Evolutionary conservation across 2,329 filamentous ascomycete species (phyloP), one percentile per base, ranked within the genome.

Genomic region (Aspergillus tamarii): DNA sequence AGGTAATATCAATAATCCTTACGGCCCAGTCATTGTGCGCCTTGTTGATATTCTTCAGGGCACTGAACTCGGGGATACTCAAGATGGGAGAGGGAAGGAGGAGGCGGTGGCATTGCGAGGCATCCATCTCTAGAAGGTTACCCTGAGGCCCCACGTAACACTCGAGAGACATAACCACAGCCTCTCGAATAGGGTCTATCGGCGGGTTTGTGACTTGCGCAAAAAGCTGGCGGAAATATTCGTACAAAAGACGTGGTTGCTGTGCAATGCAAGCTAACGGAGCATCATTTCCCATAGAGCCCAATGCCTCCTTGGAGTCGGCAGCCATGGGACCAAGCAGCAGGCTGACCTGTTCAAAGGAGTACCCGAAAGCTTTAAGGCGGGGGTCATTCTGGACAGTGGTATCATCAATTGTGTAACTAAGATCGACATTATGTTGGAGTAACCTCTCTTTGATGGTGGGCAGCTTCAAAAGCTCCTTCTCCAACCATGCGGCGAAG

Each of bases 201-300:
- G 94, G 94, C 70, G 94, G 94, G 80, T 98, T 98, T 66, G 94
- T 98, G 77, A 98, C 94, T 82, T 98, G 94, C 11, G 94, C 94
- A 78, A 98, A 98, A 50, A 98, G 89, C 83, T 98, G 92, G 67
- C 94, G 89, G 89, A 98, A 98, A 82, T 98, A 98, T 79, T 97
- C 94, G 78, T 92, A 96, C 23, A 97, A 87, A 60, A 97, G 84
- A 70, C 94, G 91, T 70, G 94, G 93, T 67, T 94, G 91, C 69
- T 91, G 87, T n/a, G 94, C 91, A 76, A 98, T 84, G 78, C 93
- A 97, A 59, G 94, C 94, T 67, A 98, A 84, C 50, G 94, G 94
- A 52, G 92, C 92, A 83, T 98, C 94, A 76, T 98, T 98, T 72
- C 94, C 94, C 94, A 98, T 98, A 64, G 94, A 98, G 46, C 94